A percentile compares a stretch with the other conserved stretches of the same genome.
phyloP scores from a whole-genome alignment of 2,329 filamentous ascomycete species.

The Monilinia vaccinii-corymbosi region DNA sequence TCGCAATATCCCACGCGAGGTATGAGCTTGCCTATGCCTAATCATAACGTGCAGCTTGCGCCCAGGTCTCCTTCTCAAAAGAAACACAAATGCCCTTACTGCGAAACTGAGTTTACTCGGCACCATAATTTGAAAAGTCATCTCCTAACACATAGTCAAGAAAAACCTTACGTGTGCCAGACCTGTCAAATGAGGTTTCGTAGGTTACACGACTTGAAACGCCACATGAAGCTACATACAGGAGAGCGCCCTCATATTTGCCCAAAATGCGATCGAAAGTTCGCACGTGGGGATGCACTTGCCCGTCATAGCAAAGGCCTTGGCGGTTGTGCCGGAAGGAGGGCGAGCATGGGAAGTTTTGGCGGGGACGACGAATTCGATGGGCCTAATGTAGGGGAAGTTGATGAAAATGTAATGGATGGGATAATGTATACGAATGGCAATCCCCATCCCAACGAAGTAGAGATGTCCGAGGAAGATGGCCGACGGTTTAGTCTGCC shows the following conservation, averaged over 20 bases:
- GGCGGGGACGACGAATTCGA: constrained; percentile 67
- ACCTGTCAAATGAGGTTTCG: constrained; percentile 92
- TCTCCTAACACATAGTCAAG: constrained; percentile 92
- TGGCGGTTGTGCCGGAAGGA: constrained; percentile 85
- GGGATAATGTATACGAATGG: constrained; percentile 41
- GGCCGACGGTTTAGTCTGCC: constrained; percentile 61
- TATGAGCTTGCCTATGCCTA: constrained; percentile 49
- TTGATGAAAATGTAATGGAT: constrained; percentile 48
- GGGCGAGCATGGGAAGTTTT: constrained; percentile 78
- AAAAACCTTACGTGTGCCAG: constrained; percentile 91
- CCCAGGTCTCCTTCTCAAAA: constrained; percentile 69
- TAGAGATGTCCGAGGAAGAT: constrained; percentile 51
- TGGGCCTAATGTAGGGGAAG: constrained; percentile 41
- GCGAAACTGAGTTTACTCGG: constrained; percentile 90
- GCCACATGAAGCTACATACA: constrained; percentile 92
- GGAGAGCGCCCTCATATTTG: constrained; percentile 94
- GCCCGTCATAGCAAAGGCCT: constrained; percentile 93
- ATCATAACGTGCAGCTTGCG: constrained; percentile 36
- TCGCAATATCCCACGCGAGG: constrained; percentile 34
- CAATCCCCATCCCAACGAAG: constrained; percentile 46
- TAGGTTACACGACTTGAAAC: constrained; percentile 87
- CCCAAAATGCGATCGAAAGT: constrained; percentile 87
- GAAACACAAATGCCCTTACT: constrained; percentile 95
- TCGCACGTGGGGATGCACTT: constrained; percentile 88
- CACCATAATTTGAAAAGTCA: constrained; percentile 98